These are phyloP conservation scores for Orychophragmus violaceus DNA, from an alignment of 345 rosid species.

Conservation along the genomic window DNA sequence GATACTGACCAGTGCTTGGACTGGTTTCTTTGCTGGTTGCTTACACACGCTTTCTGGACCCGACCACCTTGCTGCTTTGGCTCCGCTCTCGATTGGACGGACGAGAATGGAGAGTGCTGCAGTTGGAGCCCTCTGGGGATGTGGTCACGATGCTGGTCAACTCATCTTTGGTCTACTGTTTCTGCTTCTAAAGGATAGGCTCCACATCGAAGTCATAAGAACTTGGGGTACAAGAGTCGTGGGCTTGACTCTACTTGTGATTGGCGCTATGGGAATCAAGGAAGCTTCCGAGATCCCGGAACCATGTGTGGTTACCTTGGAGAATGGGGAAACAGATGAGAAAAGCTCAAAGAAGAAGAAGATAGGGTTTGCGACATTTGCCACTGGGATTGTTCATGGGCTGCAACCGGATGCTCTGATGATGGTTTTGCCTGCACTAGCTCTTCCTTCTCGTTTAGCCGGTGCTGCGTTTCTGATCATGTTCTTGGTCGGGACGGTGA, in stretches of 20 bases:
- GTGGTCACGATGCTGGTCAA: conserved; percentile 97
- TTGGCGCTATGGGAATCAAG: conserved; percentile 79
- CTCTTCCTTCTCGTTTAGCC: conserved; percentile 82
- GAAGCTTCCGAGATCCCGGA: conserved; percentile 80
- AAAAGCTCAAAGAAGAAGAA: conserved; percentile 61
- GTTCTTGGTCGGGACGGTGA: conserved; percentile 85
- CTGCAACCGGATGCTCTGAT: conserved; percentile 91
- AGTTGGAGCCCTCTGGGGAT: conserved; percentile 97
- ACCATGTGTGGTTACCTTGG: conserved; percentile 63
- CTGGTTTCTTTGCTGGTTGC: conserved; percentile 94
- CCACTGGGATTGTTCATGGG: conserved; percentile 89
- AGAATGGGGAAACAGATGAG: conserved; percentile 61
- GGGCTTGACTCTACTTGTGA: conserved; percentile 66
- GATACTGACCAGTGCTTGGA: conserved; percentile 74
- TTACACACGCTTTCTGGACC: conserved; percentile 92
- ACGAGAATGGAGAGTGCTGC: conserved; percentile 79
- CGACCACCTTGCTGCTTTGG: conserved; percentile 94
- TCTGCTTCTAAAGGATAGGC: conserved; percentile 70
- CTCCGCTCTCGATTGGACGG: conserved; percentile 90
- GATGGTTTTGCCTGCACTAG: conserved; percentile 95
- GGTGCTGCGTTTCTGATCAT: conserved; percentile 84
- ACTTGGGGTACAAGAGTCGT: conserved; percentile 96
- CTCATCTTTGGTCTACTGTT: conserved; percentile 71
- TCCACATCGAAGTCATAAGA: conserved; percentile 70
- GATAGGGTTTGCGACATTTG: conserved; percentile 87